Conservation (phyloP, 208 protist genomes). For the Trypanosoma congolense region DNA sequence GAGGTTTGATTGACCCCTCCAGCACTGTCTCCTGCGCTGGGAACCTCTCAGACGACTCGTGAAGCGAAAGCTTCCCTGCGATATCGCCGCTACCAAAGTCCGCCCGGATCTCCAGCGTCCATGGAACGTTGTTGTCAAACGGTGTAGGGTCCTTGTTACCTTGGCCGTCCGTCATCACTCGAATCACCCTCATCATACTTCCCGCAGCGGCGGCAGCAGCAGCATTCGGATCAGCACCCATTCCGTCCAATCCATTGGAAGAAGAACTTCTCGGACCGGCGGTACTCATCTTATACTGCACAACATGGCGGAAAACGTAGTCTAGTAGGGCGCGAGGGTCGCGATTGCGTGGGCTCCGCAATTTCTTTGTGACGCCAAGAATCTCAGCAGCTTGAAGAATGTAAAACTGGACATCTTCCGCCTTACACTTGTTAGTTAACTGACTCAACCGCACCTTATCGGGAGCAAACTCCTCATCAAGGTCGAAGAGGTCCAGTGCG, state of each 20-base stretch:
- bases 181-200: constrained; percentile 80
- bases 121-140: constrained; percentile 77
- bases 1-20: constrained; percentile 77
- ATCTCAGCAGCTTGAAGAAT: constrained; percentile 92
- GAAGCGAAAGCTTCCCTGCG: constrained; percentile 60
- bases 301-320: constrained; percentile 91
- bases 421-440: constrained; percentile 95
- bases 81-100: constrained; percentile 71
- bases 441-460: constrained; percentile 92
- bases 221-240: constrained; percentile 23
- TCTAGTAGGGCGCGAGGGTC: constrained; percentile 89
- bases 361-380: constrained; percentile 90
- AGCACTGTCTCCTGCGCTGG: constrained; percentile 67
- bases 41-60: constrained; percentile 52
- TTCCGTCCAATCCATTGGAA: constrained; percentile 3
- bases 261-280: constrained; percentile 1
- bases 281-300: constrained; percentile 90
- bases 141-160: constrained; percentile 61
- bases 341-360: constrained; percentile 83
- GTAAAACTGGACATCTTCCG: constrained; percentile 92
- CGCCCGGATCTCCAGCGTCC: constrained; percentile 65
- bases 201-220: constrained; percentile 43
- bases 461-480: constrained; percentile 95
- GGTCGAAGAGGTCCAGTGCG: constrained; percentile 94
- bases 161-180: constrained; percentile 41